A percentile compares a stretch with the other conserved stretches of the same genome.
Evolutionary conservation across 208 protist species (phyloP).

Genomic region (Vickermania spadyakhi): DNA sequence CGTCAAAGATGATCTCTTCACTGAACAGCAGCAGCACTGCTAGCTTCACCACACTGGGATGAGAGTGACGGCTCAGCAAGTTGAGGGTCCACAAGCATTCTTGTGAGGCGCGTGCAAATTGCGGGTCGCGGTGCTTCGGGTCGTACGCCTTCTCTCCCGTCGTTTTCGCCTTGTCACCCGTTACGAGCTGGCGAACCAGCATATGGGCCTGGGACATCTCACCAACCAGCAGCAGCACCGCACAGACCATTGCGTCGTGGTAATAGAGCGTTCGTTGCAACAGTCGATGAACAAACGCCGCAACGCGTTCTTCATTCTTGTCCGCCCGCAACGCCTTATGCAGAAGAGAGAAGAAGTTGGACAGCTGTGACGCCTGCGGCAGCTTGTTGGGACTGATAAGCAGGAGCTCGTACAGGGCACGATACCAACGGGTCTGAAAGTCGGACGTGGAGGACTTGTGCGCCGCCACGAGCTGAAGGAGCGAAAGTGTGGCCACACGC

Average conservation of each 20-base stretch:
- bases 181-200: slow-evolving; percentile 35
- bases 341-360: slow-evolving; percentile 82
- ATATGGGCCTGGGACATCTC: slow-evolving; percentile 66
- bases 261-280: slow-evolving; percentile 83
- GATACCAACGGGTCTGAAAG: slow-evolving; percentile 85
- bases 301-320: slow-evolving; percentile 70
- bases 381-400: slow-evolving; percentile 84
- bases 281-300: slow-evolving; percentile 86
- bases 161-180: slow-evolving; percentile 9
- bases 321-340: slow-evolving; percentile 85
- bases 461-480: slow-evolving; percentile 80
- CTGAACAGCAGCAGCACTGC: slow-evolving; percentile 77
- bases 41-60: slow-evolving; percentile 86
- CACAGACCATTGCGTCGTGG: slow-evolving; percentile 79
- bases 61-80: slow-evolving; percentile 70
- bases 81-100: slow-evolving; percentile 81
- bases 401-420: slow-evolving; percentile 82
- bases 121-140: slow-evolving; percentile 75
- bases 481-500: slow-evolving; percentile 76
- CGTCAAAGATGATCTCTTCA: slow-evolving; percentile 83
- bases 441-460: slow-evolving; percentile 46
- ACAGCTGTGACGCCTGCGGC: slow-evolving; percentile 81
- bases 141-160: slow-evolving; percentile 46
- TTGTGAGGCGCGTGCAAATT: slow-evolving; percentile 54
- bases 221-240: slow-evolving; percentile 81